Evolutionary conservation across 1,284 basidiomycete genomes (phyloP), one percentile per base, ranked within the genome.

Genomic region (Pseudozyma hubeiensis): DNA sequence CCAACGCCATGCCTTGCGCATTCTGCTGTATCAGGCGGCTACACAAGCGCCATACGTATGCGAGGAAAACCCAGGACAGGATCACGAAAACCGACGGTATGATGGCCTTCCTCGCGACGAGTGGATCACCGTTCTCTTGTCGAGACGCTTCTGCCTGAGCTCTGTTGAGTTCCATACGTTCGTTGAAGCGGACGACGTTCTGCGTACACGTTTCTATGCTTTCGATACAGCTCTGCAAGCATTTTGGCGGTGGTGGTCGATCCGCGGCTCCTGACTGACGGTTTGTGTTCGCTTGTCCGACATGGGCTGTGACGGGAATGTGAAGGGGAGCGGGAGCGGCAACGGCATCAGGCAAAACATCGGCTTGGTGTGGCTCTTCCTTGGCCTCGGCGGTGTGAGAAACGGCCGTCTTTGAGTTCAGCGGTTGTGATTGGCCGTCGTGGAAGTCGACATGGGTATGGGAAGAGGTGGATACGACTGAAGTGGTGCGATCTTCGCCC

Each of bases 41-140:
- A 57, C 78, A 75, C 11, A 81, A 44, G 24, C 79, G 51, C 78
- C 78, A 80, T 3, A 72, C 60, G n/a, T 72, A 80, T 14, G 59
- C 75, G n/a, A 79, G 19, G 33, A 70, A 78, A n/a, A 81, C 77
- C 79, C 79, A 81, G 3, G 49, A 62, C 14, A 81, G 70, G 19
- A 81, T 77, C 52, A 75, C 37, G 30, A 70, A 67, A 8, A 78
- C 79, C 39, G 80, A 6, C 4, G 73, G 72, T 3, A 81, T 68
- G 44, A 77, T 79, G 4, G 64, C 66, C 50, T 75, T 79, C 11
- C 66, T 55, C 5, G 73, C 61, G 5, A 55, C 47, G 5, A 59
- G 13, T 0, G 75, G 67, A 47, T 81, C 78, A 3, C 69, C 66
- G 5, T 57, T 55, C 37, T 76, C 61, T n/a, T 37, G 51, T 16